Base-by-base conservation (phyloP, 2,329 filamentous ascomycete species). In the Alternaria gansuensis region DNA sequence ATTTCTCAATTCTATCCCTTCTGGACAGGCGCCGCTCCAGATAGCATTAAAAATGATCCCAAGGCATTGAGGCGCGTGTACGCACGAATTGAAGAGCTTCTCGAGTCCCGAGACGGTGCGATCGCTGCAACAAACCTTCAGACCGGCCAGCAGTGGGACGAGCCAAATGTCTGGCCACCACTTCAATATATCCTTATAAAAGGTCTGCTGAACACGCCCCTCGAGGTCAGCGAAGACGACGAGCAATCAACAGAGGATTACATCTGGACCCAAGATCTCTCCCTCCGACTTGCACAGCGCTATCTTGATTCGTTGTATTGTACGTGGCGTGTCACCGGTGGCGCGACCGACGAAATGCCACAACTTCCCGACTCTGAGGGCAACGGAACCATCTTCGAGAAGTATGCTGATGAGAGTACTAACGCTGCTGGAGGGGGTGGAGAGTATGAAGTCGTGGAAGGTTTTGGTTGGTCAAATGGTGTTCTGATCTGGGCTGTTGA, bases 391-490 rank as follows among this genome's bases (percentile, higher is more conserved):
- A 90, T 90, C 80, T 90, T 90, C 71, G 88, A 90, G 74, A 90
- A 90, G 80, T 90, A 90, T 70, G 80, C 79, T 11, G 85, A 88
- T 64, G 84, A 84, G 56, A 77, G 83, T 7, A 86, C 82, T 44
- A 87, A 88, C 62, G 83, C 82, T 0, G 86, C 85, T 1, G 88
- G 88, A 28, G 79, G 85, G 6, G 88, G 88, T 5, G 88, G 88
- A 63, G 88, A 90, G 79, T 90, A 90, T 72, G 82, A 85, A 53
- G 88, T 90, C 5, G 88, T 89, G 3, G 86, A 89, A 76, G 88
- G 88, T 1, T 90, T 90, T 65, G 88, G 88, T 6, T 90, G 88
- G 88, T 86, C 85, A 1, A 90, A 90, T 64, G 88, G 88, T 29
- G 87, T 90, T 51, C 73, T 90, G 29, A 85, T 90, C 51, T 90